Conservation (phyloP, 129 eudicot species). For the Chrysanthemum lavandulifolium region DNA sequence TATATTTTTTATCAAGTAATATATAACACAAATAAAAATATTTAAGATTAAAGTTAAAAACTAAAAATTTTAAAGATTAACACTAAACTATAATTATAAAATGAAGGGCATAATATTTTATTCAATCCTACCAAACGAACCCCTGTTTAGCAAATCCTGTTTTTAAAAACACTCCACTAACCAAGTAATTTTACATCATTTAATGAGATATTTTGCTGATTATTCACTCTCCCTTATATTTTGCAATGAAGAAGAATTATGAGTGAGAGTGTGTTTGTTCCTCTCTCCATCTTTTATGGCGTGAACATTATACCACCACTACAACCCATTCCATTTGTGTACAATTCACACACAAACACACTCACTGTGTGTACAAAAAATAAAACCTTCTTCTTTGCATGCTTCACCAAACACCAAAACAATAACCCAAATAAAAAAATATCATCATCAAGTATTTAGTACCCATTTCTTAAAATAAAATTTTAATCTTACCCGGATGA, state of each 20-base stretch:
- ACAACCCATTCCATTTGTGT: constrained; percentile 40
- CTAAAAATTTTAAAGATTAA: too few relatives aligned
- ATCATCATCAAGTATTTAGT: constrained; percentile 21
- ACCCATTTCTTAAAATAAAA: constrained; percentile 30
- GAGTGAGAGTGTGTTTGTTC: constrained; percentile 45
- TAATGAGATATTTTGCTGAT: constrained; percentile 15
- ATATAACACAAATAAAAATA: too few relatives aligned
- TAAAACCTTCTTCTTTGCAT: constrained; percentile 65
- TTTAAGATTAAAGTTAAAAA: too few relatives aligned
- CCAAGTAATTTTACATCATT: neutral
- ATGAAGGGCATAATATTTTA: too few relatives aligned
- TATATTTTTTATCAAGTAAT: too few relatives aligned
- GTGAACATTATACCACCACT: constrained; percentile 42
- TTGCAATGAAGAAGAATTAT: constrained; percentile 40
- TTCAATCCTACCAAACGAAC: too few relatives aligned
- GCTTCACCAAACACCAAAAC: constrained; percentile 60
- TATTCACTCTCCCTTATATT: constrained; percentile 23
- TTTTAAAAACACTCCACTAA: too few relatives aligned
- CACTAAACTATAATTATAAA: too few relatives aligned
- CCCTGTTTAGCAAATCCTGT: too few relatives aligned
- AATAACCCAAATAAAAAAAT: constrained; percentile 44
- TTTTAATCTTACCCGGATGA: constrained; percentile 47
- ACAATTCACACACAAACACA: constrained; percentile 26
- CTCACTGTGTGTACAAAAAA: constrained; percentile 29
- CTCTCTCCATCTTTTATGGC: constrained; percentile 84